Evolutionary conservation across 345 rosid species (phyloP).

Genomic region (Erysimum cheiranthoides): DNA sequence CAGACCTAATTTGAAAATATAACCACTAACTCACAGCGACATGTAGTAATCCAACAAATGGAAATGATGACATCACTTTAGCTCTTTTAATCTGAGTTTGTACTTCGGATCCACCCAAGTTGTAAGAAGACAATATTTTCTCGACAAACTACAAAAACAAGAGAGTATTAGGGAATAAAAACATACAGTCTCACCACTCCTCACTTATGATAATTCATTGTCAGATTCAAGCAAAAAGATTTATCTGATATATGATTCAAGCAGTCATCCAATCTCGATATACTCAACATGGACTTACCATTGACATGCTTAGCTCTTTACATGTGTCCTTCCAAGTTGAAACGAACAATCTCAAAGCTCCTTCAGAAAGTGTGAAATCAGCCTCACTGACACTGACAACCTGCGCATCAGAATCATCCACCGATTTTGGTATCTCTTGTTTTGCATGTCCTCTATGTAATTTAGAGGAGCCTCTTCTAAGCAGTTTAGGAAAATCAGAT

Average conservation of each 20-base stretch:
- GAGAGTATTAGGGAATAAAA: slow-evolving; percentile 24
- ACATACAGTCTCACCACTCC: slow-evolving; percentile 23
- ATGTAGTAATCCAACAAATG: slow-evolving; percentile 69
- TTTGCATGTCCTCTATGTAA: slow-evolving; percentile 43
- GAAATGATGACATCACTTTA: slow-evolving; percentile 50
- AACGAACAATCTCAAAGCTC: slow-evolving; percentile 60
- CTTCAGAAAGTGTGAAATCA: slow-evolving; percentile 56
- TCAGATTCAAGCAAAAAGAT: slow-evolving; percentile 17
- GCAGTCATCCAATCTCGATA: slow-evolving; percentile 26
- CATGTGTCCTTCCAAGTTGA: slow-evolving; percentile 87
- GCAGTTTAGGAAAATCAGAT: slow-evolving; percentile 43
- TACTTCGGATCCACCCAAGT: slow-evolving; percentile 41
- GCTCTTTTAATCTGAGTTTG: slow-evolving; percentile 35
- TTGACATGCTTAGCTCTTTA: slow-evolving; percentile 55
- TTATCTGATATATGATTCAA: slow-evolving; percentile 2
- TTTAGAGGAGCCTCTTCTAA: slow-evolving; percentile 44
- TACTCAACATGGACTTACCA: slow-evolving; percentile 53
- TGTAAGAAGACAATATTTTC: slow-evolving; percentile 65
- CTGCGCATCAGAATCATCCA: slow-evolving; percentile 44
- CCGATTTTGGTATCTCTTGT: slow-evolving; percentile 42
- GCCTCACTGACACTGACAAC: slow-evolving; percentile 40
- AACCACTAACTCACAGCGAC: slow-evolving; percentile 73
- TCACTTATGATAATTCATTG: not conserved
- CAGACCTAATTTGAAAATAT: not conserved
- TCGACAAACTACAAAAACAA: slow-evolving; percentile 60